Base-by-base conservation (phyloP, 2,329 filamentous ascomycete species). In the Atkinsonella hypoxylon region DNA sequence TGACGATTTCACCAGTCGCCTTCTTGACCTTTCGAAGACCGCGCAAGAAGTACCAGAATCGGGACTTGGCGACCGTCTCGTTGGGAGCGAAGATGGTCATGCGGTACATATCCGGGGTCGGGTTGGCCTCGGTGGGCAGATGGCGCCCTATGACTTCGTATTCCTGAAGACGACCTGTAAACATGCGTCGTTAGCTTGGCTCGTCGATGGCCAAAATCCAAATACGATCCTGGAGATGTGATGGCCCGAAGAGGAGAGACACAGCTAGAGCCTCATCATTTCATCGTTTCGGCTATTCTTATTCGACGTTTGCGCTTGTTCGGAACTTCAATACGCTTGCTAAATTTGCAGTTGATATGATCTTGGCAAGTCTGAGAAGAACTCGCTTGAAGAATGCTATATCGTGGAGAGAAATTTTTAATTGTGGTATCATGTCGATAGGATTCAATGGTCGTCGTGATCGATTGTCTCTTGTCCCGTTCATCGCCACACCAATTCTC, bases 11-110 rank as follows among this genome's bases (percentile, higher is more conserved):
- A 75, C 93, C 93, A 71, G 94, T 97, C 71, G 91, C 86, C 89
- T 98, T 98, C 90, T 98, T 98, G 81, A 98, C 89, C 85, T 98
- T 98, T 73, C 88, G 85, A 69, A 98, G 83, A 82, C 95, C 94
- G 76, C 89, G 89, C 75, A 98, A 79, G 83, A 98, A 98, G 83
- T 98, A 98, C 94, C 94, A 98, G 87, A 95, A 98, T 70, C 93
- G 88, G 72, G 90, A 96, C 86, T 98, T 98, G 72, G 94, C 93
- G 68, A 98, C 90, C 64, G 96, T 93, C 67, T 85, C 81, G 79
- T 98, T 98, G 65, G 89, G 88, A 63, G 93, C 93, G 75, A 98
- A 98, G 76, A 98, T 96, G 74, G 90, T 90, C 93, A 98, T 98
- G 77, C 93, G 90, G 85, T 97, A 98, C 75, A 98, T 86, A 80